Base-by-base conservation (phyloP, 805 yeast genomes). In the Wickerhamomyces queroliae region DNA sequence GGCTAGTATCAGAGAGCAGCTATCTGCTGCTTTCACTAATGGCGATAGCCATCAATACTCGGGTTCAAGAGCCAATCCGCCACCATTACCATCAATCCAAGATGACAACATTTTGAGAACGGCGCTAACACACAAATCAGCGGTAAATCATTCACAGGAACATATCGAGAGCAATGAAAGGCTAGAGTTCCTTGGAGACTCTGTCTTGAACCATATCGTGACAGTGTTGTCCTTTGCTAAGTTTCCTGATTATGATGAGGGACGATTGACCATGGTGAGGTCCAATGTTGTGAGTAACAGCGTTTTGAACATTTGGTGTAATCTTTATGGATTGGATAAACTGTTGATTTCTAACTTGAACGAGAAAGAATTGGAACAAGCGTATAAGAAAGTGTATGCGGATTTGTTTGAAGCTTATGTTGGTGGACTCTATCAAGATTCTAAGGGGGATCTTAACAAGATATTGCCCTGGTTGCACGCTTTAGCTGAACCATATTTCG, bases 321-420 rank as follows among this genome's bases (percentile, higher is more conserved):
- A 70, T 21, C 52, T 68, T 15, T 89, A 89, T 59, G 79, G 76
- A 1, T 72, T 87, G 38, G 78, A 76, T 47, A 66, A 72, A 45
- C 64, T 64, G 37, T 61, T 84, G 41, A 65, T 69, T 39, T 66
- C 71, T 35, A 67, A 69, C 46, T 66, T 72, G 31, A 72, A 72
- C 42, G 72, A 64, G 32, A 55, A 58, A 5, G 52, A 63, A 11
- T 66, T 74, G 35, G 57, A 62, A 21, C 60, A 64, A 23, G 81
- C 81, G 9, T 73, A 69, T 40, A 75, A 73, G 46, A 89, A 89
- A 53, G 64, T 83, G 3, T 70, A 71, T 50, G 95, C 96, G 0
- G 96, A 90, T 64, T 74, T 83, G 0, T 84, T 90, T 54, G 96
- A 90, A 61, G 95, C 96, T 0, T 89, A 88, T 49, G 70, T 90